Evolutionary conservation across 176 grass and related monocot genomes (phyloP).

Genomic region (Oryza meyeriana): DNA sequence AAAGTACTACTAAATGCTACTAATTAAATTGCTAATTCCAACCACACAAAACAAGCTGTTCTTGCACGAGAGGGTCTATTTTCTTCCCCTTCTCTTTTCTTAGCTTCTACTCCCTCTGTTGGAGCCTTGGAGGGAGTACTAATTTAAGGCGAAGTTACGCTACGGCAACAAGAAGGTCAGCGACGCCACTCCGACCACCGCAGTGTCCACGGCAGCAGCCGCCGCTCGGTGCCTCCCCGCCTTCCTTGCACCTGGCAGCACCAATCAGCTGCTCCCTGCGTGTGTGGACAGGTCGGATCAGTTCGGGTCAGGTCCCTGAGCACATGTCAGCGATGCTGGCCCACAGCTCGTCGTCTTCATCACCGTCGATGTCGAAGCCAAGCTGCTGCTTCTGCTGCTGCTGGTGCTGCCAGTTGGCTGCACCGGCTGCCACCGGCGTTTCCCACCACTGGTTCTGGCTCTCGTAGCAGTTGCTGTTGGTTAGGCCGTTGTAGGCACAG

Average conservation of each 20-base stretch:
- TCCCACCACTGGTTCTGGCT: slow-evolving; percentile 34
- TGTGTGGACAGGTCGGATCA: not conserved
- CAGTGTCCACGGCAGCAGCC: slow-evolving; percentile 26
- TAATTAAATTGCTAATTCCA: not conserved
- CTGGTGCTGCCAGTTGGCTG: slow-evolving; percentile 17
- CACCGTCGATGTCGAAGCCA: slow-evolving; percentile 26
- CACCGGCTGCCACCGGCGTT: slow-evolving; percentile 17
- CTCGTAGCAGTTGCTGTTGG: slow-evolving; percentile 6
- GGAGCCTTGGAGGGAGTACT: too few species aligned
- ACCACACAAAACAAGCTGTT: slow-evolving; percentile 31
- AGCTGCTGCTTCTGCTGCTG: slow-evolving; percentile 21
- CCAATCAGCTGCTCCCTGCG: slow-evolving; percentile 14
- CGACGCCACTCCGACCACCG: slow-evolving; percentile 33
- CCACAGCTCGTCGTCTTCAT: slow-evolving; percentile 52
- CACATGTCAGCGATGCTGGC: slow-evolving; percentile 66
- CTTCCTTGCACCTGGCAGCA: slow-evolving; percentile 40
- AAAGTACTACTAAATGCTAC: not conserved
- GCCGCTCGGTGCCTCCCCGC: slow-evolving; percentile 26
- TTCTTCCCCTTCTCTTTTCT: slow-evolving; percentile 2
- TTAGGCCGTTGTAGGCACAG: slow-evolving; percentile 12
- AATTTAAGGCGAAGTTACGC: slow-evolving; percentile 14
- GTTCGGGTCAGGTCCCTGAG: slow-evolving; percentile 26
- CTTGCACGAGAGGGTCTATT: slow-evolving; percentile 12
- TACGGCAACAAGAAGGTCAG: slow-evolving; percentile 36
- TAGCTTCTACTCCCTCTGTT: not conserved